Percentiles rank a stretch among this genome's conserved stretches.
These are phyloP conservation scores for Fragaria iinumae DNA, from an alignment of 306 rosid genomes.

Conservation along the genomic window DNA sequence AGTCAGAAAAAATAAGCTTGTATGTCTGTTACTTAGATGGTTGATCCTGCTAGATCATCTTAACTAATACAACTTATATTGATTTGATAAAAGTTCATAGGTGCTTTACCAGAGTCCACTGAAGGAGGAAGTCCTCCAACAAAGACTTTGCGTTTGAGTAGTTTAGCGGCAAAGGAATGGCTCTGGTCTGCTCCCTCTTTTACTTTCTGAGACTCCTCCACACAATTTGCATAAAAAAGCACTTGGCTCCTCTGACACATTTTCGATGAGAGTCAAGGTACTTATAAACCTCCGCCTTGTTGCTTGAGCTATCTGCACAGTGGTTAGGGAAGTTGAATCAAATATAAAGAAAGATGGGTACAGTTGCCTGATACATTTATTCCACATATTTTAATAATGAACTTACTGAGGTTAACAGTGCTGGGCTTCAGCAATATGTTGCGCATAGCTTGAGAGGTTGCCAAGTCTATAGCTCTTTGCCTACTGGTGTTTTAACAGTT, in stretches of 20 bases:
- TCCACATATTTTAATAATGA: no score
- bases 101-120: slow-evolving; percentile 34
- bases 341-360: no score
- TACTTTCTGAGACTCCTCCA: slow-evolving; percentile 12
- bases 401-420: no score
- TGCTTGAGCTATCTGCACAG: slow-evolving; percentile 10
- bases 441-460: no score
- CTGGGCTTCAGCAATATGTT: no score
- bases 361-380: no score
- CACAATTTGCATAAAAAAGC: slow-evolving; percentile 32
- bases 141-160: slow-evolving; percentile 27
- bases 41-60: not conserved
- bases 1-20: not conserved
- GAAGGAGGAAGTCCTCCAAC: slow-evolving; percentile 42
- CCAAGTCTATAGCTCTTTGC: no score
- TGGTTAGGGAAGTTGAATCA: no score
- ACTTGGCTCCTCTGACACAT: slow-evolving; percentile 36
- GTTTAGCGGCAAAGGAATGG: slow-evolving; percentile 1
- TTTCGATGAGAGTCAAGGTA: slow-evolving; percentile 35
- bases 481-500: no score
- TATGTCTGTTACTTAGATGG: not conserved
- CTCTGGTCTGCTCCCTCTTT: slow-evolving; percentile 13
- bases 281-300: slow-evolving; percentile 26
- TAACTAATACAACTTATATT: not conserved
- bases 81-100: not conserved